These are phyloP conservation scores for Meira nashicola DNA, from an alignment of 1,284 basidiomycete species.

Conservation along the genomic window DNA sequence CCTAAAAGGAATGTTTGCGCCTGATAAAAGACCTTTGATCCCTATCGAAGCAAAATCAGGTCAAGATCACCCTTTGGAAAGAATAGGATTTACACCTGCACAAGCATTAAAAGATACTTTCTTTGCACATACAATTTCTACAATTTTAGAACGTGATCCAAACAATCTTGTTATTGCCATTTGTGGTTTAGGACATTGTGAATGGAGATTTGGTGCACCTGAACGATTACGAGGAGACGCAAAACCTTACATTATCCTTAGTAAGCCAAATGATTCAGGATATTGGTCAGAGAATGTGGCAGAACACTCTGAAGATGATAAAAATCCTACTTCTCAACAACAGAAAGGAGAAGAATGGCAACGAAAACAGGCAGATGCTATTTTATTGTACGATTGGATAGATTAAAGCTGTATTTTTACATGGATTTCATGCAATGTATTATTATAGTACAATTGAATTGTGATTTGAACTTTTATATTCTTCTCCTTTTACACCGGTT, in stretches of 20 bases:
- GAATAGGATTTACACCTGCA: conserved; percentile 34
- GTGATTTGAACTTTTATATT: background rate
- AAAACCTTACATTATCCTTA: conserved; percentile 7
- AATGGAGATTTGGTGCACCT: conserved; percentile 37
- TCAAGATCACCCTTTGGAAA: conserved; percentile 13
- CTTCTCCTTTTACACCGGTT: background rate
- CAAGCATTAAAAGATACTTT: conserved; percentile 41
- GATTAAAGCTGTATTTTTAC: conserved; percentile 1
- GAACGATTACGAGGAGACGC: conserved; percentile 14
- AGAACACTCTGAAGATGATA: background rate
- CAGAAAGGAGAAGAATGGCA: conserved; percentile 3
- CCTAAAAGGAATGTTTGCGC: conserved; percentile 30
- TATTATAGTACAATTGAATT: background rate
- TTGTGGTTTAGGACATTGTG: conserved; percentile 31
- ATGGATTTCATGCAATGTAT: background rate
- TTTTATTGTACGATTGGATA: conserved; percentile 15
- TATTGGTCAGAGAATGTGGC: conserved; percentile 1
- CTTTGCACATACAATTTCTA: conserved; percentile 30
- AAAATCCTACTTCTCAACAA: background rate
- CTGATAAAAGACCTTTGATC: conserved; percentile 16
- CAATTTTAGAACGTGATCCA: conserved; percentile 16
- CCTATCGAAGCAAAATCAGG: conserved; percentile 13
- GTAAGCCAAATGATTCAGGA: conserved; percentile 13
- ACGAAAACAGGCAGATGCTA: conserved; percentile 8
- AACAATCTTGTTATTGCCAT: conserved; percentile 22